Conservation (phyloP, 2,329 filamentous ascomycete species). For the Arthrobotrys megalospora region DNA sequence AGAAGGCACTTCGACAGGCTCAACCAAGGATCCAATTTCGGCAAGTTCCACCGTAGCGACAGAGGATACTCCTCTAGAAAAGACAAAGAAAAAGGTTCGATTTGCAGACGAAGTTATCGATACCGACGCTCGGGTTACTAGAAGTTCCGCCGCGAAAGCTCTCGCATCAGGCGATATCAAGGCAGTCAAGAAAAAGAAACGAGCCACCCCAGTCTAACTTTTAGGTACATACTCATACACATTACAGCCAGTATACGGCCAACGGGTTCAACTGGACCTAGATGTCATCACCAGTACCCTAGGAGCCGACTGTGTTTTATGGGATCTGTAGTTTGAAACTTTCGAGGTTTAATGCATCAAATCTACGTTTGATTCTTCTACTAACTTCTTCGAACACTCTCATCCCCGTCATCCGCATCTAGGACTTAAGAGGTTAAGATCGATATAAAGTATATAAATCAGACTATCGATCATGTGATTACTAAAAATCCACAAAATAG, state of each 20-base stretch:
- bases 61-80: neutral
- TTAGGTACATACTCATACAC: too few relatives aligned
- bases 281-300: neutral
- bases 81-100: neutral
- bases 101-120: neutral
- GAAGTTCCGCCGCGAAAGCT: slow-evolving; percentile 6
- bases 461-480: too few relatives aligned
- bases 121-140: slow-evolving; percentile 1
- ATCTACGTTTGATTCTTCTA: neutral
- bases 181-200: slow-evolving; percentile 2
- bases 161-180: neutral
- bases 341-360: neutral
- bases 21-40: neutral
- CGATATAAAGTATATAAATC: too few relatives aligned
- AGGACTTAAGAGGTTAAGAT: too few relatives aligned
- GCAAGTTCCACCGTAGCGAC: neutral
- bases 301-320: neutral
- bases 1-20: neutral
- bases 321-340: neutral
- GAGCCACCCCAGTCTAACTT: neutral
- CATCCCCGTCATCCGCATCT: too few relatives aligned
- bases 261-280: neutral
- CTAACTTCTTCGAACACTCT: neutral
- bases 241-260: neutral
- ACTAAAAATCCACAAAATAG: too few relatives aligned